These are phyloP conservation scores for Cutaneotrichosporon curvatum DNA, from an alignment of 1,284 basidiomycete genomes.

Conservation along the genomic window DNA sequence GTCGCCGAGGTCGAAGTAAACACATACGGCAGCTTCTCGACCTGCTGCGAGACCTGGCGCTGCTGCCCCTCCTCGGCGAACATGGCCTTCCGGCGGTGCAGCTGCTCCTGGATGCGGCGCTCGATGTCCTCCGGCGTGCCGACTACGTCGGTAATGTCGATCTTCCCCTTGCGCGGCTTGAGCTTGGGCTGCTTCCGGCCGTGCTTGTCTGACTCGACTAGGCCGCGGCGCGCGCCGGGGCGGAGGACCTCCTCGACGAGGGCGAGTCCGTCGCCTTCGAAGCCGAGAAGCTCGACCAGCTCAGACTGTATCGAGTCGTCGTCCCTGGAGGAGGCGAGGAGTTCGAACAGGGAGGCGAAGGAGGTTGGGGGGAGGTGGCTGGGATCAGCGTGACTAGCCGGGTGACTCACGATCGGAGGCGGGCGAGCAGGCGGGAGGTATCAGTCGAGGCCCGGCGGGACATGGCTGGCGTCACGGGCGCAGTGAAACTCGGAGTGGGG, in stretches of 20 bases:
- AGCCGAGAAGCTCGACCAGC: constrained; percentile 75
- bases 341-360: constrained; percentile 27
- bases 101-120: constrained; percentile 37
- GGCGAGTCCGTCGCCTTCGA: constrained; percentile 56
- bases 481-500: not conserved
- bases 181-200: not conserved
- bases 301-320: constrained; percentile 71
- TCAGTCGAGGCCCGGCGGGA: not conserved
- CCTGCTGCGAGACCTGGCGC: constrained; percentile 54
- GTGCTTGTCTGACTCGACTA: not conserved
- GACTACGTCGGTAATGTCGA: constrained; percentile 37
- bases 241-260: constrained; percentile 40
- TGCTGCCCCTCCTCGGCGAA: constrained; percentile 26
- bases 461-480: constrained; percentile 1
- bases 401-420: constrained; percentile 6
- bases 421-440: constrained; percentile 3
- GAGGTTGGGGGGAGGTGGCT: constrained; percentile 20
- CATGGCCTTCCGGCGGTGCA: constrained; percentile 31
- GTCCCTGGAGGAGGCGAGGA: constrained; percentile 32
- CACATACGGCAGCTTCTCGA: constrained; percentile 68
- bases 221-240: constrained; percentile 16
- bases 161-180: constrained; percentile 15
- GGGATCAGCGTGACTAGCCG: not conserved
- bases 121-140: constrained; percentile 29
- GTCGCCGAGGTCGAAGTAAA: constrained; percentile 64